Evolutionary conservation across 768 basidiomycete genomes (phyloP).

Genomic region (Pleurotus djamor): DNA sequence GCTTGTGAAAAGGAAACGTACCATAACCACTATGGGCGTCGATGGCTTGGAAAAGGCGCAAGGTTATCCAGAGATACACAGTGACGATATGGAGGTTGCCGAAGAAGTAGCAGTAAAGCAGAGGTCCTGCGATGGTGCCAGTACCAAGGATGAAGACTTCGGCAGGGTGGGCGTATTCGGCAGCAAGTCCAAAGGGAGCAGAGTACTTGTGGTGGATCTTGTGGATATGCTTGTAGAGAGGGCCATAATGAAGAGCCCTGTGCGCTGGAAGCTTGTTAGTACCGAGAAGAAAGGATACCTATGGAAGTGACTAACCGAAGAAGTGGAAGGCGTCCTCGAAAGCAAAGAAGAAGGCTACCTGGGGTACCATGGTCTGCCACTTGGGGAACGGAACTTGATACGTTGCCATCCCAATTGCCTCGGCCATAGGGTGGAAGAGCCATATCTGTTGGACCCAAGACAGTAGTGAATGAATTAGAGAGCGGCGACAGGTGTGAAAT

Average conservation of each 20-base stretch:
- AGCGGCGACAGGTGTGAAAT: background rate
- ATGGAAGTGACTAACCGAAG: constrained; percentile 48
- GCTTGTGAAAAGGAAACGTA: constrained; percentile 26
- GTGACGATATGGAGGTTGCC: constrained; percentile 85
- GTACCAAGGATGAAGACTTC: constrained; percentile 94
- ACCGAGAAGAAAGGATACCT: background rate
- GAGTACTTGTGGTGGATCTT: constrained; percentile 98
- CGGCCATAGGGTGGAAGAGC: constrained; percentile 90
- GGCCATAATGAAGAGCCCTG: constrained; percentile 83
- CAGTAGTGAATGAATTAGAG: background rate
- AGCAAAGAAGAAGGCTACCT: constrained; percentile 87
- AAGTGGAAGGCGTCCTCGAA: constrained; percentile 98
- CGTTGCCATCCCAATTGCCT: constrained; percentile 85
- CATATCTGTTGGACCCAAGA: constrained; percentile 57
- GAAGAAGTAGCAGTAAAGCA: constrained; percentile 81
- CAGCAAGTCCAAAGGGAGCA: constrained; percentile 95
- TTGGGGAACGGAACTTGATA: constrained; percentile 92
- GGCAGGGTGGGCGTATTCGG: constrained; percentile 97
- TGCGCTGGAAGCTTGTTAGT: constrained; percentile 55
- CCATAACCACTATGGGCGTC: constrained; percentile 98
- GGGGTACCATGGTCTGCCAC: constrained; percentile 64
- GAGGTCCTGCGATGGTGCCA: constrained; percentile 86
- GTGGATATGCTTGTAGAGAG: constrained; percentile 90
- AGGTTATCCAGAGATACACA: constrained; percentile 91
- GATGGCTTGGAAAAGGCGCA: constrained; percentile 95